phyloP scores from a whole-genome alignment of 2,329 filamentous ascomycete genomes.

The Alternaria ethzedia region DNA sequence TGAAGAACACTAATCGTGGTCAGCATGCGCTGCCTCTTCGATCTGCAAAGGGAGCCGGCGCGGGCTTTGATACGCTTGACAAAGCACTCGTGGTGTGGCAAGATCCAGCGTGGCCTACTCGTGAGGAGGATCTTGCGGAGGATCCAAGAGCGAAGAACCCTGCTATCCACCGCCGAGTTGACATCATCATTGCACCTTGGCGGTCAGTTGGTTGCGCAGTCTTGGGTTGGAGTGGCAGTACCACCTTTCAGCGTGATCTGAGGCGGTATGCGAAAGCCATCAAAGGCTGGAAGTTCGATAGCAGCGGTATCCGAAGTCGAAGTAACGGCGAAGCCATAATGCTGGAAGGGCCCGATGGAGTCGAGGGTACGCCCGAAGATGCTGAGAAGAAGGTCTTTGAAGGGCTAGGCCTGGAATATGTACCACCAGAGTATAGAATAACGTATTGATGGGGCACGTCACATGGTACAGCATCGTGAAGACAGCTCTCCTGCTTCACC shows the following conservation, averaged over 20 bases:
- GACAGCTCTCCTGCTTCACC: background rate
- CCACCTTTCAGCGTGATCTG: slow-evolving; percentile 87
- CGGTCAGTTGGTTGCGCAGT: slow-evolving; percentile 87
- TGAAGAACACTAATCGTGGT: slow-evolving; percentile 72
- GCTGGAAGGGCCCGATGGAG: slow-evolving; percentile 59
- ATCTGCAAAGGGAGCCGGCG: slow-evolving; percentile 49
- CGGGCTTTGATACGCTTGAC: slow-evolving; percentile 85
- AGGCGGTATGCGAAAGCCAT: slow-evolving; percentile 77
- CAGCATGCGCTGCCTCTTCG: slow-evolving; percentile 68
- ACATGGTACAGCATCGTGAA: background rate
- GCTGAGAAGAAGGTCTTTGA: slow-evolving; percentile 83
- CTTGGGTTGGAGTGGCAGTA: slow-evolving; percentile 86
- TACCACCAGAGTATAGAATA: slow-evolving; percentile 53
- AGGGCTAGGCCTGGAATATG: slow-evolving; percentile 67
- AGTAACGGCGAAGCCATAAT: slow-evolving; percentile 74
- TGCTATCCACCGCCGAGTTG: slow-evolving; percentile 81
- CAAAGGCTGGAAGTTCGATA: slow-evolving; percentile 85
- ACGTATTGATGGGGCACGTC: slow-evolving; percentile 46
- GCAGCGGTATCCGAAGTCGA: slow-evolving; percentile 78
- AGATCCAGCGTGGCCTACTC: slow-evolving; percentile 60
- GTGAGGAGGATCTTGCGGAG: slow-evolving; percentile 42
- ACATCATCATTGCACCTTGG: slow-evolving; percentile 92
- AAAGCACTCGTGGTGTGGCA: slow-evolving; percentile 96
- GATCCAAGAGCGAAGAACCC: slow-evolving; percentile 63
- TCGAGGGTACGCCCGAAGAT: slow-evolving; percentile 65